Evolutionary conservation across 805 yeast species (phyloP).

Genomic region (Candida nonsorbophila): DNA sequence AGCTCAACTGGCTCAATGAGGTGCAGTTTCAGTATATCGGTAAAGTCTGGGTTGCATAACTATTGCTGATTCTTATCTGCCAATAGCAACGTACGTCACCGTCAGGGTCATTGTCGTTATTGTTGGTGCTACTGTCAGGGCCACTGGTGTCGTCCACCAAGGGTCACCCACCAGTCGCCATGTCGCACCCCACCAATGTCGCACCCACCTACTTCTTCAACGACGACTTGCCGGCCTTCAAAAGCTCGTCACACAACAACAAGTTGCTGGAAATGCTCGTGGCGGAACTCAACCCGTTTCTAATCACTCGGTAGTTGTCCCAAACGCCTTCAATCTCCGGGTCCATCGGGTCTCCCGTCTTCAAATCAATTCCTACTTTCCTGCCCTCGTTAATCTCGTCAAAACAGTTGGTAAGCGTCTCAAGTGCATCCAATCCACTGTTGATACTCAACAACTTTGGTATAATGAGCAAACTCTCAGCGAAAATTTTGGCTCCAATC

Average conservation of each 20-base stretch:
- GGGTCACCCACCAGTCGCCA: no score
- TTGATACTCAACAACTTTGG: constrained; percentile 92
- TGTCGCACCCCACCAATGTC: constrained; percentile 18
- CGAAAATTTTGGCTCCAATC: constrained; percentile 89
- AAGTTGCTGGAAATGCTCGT: constrained; percentile 92
- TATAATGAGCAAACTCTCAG: constrained; percentile 83
- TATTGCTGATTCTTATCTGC: no score
- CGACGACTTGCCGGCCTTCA: constrained; percentile 95
- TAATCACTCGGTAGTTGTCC: constrained; percentile 91
- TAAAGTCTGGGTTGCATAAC: no score
- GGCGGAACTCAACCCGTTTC: constrained; percentile 90
- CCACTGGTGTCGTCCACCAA: no score
- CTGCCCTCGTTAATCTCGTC: constrained; percentile 81
- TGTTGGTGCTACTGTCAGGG: no score
- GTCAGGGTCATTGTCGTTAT: no score
- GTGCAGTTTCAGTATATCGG: no score
- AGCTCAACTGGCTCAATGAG: no score
- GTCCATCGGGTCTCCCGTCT: constrained; percentile 92
- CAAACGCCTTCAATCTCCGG: constrained; percentile 92
- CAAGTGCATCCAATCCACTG: constrained; percentile 91
- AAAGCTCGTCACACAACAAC: constrained; percentile 88
- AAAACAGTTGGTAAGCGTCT: constrained; percentile 81
- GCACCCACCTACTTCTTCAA: constrained; percentile 53
- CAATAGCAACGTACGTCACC: no score
- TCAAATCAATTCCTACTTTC: constrained; percentile 85